Evolutionary conservation across 257 asterid species (phyloP).

Genomic region (Solanum microdontum): DNA sequence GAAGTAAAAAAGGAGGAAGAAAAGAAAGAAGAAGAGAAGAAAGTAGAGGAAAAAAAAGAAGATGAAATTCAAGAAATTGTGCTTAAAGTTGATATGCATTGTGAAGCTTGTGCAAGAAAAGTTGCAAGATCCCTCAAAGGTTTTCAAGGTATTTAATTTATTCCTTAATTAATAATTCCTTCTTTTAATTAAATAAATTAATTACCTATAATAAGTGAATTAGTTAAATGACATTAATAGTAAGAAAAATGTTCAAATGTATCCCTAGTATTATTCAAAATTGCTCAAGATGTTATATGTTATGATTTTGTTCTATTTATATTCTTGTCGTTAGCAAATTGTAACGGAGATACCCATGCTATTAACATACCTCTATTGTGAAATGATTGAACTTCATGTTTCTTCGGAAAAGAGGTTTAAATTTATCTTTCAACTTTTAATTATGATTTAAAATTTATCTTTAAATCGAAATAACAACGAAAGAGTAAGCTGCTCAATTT

Average conservation of each 20-base stretch:
- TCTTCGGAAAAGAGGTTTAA: rapidly evolving
- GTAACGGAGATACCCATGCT: not conserved
- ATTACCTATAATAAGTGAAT: not conserved
- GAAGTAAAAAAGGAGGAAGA: not conserved
- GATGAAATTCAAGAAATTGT: conserved; percentile 40
- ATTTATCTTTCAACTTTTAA: not conserved
- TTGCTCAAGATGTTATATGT: not conserved
- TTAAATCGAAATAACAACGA: too few relatives aligned
- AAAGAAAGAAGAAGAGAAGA: not conserved
- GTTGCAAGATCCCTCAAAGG: conserved; percentile 70
- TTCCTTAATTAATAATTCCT: not conserved
- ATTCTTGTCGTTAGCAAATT: not conserved
- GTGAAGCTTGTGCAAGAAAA: conserved; percentile 90
- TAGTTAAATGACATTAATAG: not conserved
- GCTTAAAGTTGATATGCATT: conserved; percentile 89
- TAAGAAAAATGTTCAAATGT: not conserved
- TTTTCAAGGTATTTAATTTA: conserved; percentile 41
- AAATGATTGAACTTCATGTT: not conserved
- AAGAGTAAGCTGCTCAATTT: not conserved
- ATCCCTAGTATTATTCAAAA: not conserved
- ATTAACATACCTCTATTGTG: not conserved
- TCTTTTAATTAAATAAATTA: not conserved
- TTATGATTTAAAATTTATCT: too few relatives aligned
- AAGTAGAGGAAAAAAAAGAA: conserved; percentile 15
- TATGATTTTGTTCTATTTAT: not conserved